These are phyloP conservation scores for Fusarium virguliforme DNA, from an alignment of 2,329 filamentous ascomycete genomes.

Conservation along the genomic window DNA sequence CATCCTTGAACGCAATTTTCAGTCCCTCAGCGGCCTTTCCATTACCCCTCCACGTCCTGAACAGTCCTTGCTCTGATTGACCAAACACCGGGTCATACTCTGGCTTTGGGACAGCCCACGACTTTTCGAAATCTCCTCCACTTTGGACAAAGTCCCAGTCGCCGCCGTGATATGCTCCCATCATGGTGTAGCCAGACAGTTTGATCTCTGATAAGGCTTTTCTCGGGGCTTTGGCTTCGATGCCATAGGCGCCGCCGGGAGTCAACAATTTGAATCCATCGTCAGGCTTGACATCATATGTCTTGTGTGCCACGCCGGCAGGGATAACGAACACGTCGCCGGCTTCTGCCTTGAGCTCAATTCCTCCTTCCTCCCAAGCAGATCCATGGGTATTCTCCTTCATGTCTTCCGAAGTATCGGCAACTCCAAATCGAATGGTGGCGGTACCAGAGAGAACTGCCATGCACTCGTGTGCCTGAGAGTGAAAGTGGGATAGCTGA, in stretches of 20 bases:
- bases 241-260: constrained; percentile 60
- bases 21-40: background rate
- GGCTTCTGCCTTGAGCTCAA: constrained; percentile 63
- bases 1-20: background rate
- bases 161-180: constrained; percentile 66
- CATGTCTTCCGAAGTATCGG: constrained; percentile 61
- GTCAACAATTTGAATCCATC: constrained; percentile 57
- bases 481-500: constrained; percentile 72
- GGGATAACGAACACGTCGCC: constrained; percentile 75
- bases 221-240: constrained; percentile 56
- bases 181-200: constrained; percentile 53
- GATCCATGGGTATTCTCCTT: constrained; percentile 59
- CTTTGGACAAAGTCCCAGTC: constrained; percentile 44
- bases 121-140: constrained; percentile 42
- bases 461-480: constrained; percentile 71
- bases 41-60: constrained; percentile 37
- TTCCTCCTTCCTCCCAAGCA: constrained; percentile 63
- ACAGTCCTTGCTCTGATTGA: constrained; percentile 5
- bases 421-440: constrained; percentile 70
- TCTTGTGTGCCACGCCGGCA: constrained; percentile 71
- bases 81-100: constrained; percentile 43
- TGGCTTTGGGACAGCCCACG: constrained; percentile 44
- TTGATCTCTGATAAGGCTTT: constrained; percentile 57
- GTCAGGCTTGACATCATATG: constrained; percentile 60
- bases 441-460: constrained; percentile 68